Evolutionary conservation across 768 basidiomycete genomes (phyloP).

Genomic region (Boletus sensibilis): DNA sequence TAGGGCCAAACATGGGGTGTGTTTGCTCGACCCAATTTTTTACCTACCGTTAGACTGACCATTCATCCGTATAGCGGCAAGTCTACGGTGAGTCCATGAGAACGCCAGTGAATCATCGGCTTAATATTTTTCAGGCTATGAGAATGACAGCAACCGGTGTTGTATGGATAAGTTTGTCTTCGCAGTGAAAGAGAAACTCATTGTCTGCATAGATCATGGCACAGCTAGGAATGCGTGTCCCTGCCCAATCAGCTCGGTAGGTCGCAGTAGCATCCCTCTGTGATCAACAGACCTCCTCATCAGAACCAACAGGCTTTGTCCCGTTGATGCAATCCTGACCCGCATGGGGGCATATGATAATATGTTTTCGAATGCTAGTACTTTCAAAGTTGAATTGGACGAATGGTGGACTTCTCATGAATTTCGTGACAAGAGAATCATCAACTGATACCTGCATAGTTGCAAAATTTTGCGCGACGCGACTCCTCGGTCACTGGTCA

Average conservation of each 20-base stretch:
- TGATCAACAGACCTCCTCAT: slow-evolving; percentile 3
- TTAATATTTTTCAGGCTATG: slow-evolving; percentile 53
- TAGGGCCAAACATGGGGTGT: slow-evolving; percentile 90
- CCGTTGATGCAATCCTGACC: slow-evolving; percentile 89
- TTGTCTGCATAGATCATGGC: slow-evolving; percentile 68
- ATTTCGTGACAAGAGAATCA: neutral
- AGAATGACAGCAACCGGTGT: slow-evolving; percentile 96
- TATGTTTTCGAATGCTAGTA: slow-evolving; percentile 92
- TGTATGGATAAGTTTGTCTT: slow-evolving; percentile 40
- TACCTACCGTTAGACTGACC: neutral
- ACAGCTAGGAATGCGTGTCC: slow-evolving; percentile 93
- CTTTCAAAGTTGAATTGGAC: slow-evolving; percentile 98
- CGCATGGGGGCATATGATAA: slow-evolving; percentile 99
- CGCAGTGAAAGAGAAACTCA: slow-evolving; percentile 1
- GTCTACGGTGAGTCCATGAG: slow-evolving; percentile 53
- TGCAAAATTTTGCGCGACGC: slow-evolving; percentile 93
- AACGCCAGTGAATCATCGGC: neutral
- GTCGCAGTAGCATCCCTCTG: slow-evolving; percentile 11
- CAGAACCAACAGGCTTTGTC: slow-evolving; percentile 58
- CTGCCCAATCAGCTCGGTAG: slow-evolving; percentile 77
- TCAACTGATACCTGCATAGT: slow-evolving; percentile 38
- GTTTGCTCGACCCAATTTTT: neutral
- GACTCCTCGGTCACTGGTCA: slow-evolving; percentile 91
- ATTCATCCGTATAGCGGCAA: slow-evolving; percentile 54
- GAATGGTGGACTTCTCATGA: slow-evolving; percentile 64